Evolutionary conservation across 2,329 filamentous ascomycete genomes (phyloP).

Genomic region (Cladosporium halotolerans): DNA sequence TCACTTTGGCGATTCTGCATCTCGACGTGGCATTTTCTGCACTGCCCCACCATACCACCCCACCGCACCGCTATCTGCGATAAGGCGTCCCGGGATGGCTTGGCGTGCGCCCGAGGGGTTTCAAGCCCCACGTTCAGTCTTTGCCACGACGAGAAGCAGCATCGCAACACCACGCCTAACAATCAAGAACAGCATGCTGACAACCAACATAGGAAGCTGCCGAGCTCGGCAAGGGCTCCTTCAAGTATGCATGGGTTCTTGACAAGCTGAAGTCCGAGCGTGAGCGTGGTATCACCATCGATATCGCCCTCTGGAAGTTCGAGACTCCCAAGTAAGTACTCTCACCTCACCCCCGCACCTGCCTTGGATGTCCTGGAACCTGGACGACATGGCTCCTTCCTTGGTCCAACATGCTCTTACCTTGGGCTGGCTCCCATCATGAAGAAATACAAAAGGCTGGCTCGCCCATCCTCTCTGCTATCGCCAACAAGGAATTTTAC

Average conservation of each 20-base stretch:
- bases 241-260: slow-evolving; percentile 99
- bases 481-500: too few relatives aligned
- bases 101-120: neutral
- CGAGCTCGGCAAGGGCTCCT: slow-evolving; percentile 99
- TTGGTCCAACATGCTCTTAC: too few relatives aligned
- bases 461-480: too few relatives aligned
- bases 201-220: slow-evolving; percentile 71
- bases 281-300: slow-evolving; percentile 99
- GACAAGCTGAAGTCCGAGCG: slow-evolving; percentile 99
- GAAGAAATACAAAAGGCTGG: too few relatives aligned
- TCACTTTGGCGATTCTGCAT: neutral
- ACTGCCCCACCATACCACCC: slow-evolving; percentile 7
- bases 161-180: neutral
- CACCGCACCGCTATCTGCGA: slow-evolving; percentile 9
- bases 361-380: too few relatives aligned
- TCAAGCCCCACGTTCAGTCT: neutral
- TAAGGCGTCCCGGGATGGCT: neutral
- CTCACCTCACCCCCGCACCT: too few relatives aligned
- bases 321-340: slow-evolving; percentile 89
- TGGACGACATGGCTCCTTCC: too few relatives aligned
- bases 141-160: neutral
- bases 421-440: too few relatives aligned
- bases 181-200: slow-evolving; percentile 26
- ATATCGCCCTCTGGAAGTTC: slow-evolving; percentile 99
- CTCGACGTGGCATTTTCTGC: slow-evolving; percentile 11